Evolutionary conservation across 768 basidiomycete species (phyloP).

Genomic region (Boletus rex-veris): DNA sequence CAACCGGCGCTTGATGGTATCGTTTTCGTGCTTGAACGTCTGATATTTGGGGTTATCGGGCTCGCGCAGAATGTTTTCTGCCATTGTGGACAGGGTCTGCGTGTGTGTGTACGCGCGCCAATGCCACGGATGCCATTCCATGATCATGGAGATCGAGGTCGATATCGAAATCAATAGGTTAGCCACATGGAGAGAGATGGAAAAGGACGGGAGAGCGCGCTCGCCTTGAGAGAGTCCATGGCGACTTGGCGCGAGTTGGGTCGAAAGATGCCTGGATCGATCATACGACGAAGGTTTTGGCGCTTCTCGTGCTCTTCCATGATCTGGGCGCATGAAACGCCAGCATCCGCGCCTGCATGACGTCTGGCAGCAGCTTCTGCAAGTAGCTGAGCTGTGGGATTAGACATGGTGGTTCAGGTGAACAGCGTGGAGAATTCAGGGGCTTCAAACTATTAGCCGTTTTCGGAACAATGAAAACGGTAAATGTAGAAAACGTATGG

Average conservation of each 20-base stretch:
- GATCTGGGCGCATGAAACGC: conserved; percentile 9
- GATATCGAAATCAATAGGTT: no score
- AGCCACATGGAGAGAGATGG: no score
- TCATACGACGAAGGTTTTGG: conserved; percentile 68
- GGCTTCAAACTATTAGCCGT: conserved; percentile 8
- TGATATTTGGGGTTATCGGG: conserved; percentile 71
- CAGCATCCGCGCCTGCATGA: not conserved
- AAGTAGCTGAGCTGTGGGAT: conserved; percentile 20
- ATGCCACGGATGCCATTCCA: not conserved
- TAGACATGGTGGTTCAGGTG: conserved; percentile 11
- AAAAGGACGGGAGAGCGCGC: not conserved
- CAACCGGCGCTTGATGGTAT: conserved; percentile 58
- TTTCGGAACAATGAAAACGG: no score
- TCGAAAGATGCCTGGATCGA: conserved; percentile 75
- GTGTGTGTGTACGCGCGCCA: not conserved
- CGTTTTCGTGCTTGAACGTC: conserved; percentile 75
- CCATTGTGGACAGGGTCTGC: conserved; percentile 59
- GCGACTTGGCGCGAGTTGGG: conserved; percentile 64
- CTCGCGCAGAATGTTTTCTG: conserved; percentile 70
- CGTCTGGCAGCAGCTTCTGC: conserved; percentile 31
- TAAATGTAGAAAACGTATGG: no score
- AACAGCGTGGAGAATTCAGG: conserved; percentile 10
- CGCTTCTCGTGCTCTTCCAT: conserved; percentile 59
- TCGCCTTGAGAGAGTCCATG: conserved; percentile 60
- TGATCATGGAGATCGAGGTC: no score